Conservation (phyloP, 2,329 filamentous ascomycete genomes). For the Neonectria punicea region DNA sequence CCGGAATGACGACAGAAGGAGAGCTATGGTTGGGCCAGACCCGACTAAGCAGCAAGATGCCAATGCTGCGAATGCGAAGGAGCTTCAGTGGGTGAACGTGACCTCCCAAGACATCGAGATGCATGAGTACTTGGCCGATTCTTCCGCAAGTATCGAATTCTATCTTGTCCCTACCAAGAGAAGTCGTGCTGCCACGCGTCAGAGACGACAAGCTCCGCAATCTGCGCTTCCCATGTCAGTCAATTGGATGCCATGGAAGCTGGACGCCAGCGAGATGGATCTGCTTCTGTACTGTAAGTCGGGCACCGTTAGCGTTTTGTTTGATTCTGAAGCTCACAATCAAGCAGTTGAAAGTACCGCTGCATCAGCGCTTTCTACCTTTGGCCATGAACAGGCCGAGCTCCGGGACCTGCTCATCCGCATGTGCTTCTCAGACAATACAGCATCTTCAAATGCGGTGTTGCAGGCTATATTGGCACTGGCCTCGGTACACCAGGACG, state of each 20-base stretch:
- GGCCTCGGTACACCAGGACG: not conserved
- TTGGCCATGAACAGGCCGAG: not conserved
- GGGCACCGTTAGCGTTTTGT: not conserved
- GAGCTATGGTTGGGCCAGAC: not conserved
- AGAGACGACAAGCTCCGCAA: not conserved
- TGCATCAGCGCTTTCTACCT: not conserved
- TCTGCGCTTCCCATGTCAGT: not conserved
- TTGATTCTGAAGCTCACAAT: not conserved
- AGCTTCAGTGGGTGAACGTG: not conserved
- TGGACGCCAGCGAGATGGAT: not conserved
- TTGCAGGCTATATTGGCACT: not conserved
- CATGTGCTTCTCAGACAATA: not conserved
- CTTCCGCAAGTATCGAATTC: not conserved
- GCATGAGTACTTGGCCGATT: not conserved
- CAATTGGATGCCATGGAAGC: not conserved
- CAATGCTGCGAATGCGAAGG: not conserved
- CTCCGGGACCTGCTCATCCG: not conserved
- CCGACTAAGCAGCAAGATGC: not conserved
- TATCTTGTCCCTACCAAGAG: not conserved
- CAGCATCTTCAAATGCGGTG: not conserved
- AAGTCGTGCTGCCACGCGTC: not conserved
- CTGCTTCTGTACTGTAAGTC: not conserved
- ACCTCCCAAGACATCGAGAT: not conserved
- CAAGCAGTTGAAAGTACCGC: not conserved
- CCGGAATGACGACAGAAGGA: slow-evolving; percentile 1